Evolutionary conservation across 768 basidiomycete species (phyloP).

Genomic region (Leucocoprinus birnbaumii): DNA sequence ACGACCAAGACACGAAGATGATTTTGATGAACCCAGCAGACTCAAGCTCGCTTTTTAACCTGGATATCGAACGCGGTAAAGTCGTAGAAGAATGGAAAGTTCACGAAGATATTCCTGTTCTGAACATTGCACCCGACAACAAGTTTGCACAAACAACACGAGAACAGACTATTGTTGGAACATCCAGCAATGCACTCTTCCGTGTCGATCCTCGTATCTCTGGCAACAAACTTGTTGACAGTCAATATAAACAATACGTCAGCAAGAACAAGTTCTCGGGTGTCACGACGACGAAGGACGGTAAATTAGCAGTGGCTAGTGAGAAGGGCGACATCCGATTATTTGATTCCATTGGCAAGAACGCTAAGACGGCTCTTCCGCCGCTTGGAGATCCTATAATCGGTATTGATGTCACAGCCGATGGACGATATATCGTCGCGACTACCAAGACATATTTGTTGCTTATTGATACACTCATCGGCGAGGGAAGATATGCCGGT

Average conservation of each 20-base stretch:
- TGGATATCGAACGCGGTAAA: slow-evolving; percentile 94
- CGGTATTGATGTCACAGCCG: slow-evolving; percentile 91
- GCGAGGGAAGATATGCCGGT: slow-evolving; percentile 82
- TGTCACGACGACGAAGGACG: slow-evolving; percentile 81
- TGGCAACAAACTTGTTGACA: slow-evolving; percentile 91
- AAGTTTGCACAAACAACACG: slow-evolving; percentile 94
- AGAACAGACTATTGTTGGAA: slow-evolving; percentile 91
- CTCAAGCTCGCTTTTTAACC: slow-evolving; percentile 77
- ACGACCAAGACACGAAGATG: slow-evolving; percentile 96
- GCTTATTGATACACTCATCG: slow-evolving; percentile 93
- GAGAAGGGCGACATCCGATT: slow-evolving; percentile 96
- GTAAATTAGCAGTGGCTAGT: slow-evolving; percentile 90
- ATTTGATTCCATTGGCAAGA: slow-evolving; percentile 96
- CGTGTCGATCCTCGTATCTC: slow-evolving; percentile 94
- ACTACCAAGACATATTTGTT: slow-evolving; percentile 94
- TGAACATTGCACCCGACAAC: slow-evolving; percentile 87
- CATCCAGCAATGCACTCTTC: slow-evolving; percentile 94
- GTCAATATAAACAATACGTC: slow-evolving; percentile 93
- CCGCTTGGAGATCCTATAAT: slow-evolving; percentile 94
- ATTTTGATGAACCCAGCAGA: slow-evolving; percentile 82
- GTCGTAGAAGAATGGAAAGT: slow-evolving; percentile 99
- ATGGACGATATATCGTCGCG: slow-evolving; percentile 93
- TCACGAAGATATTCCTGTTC: slow-evolving; percentile 82
- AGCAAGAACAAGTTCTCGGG: slow-evolving; percentile 95
- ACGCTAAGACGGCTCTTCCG: slow-evolving; percentile 96